Evolutionary conservation across 2,329 filamentous ascomycete genomes (phyloP), one percentile per base, ranked within the genome.

Genomic region (Ophiostoma australiae): DNA sequence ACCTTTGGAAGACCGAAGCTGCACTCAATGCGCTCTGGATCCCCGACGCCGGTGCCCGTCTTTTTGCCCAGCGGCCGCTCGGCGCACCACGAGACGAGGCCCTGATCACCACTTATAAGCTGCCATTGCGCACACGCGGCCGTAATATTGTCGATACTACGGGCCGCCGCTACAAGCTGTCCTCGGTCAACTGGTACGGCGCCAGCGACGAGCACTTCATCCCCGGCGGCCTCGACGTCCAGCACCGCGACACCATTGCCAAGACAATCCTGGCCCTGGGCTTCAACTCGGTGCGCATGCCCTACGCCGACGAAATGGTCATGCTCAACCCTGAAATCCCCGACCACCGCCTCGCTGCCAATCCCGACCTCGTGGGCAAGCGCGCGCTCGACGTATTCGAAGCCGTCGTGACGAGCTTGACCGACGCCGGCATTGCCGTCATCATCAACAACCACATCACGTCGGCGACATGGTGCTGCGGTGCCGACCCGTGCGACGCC

Each of bases 401-500:
- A 72, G 87, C 88, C 4, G 85, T 86, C 55, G 84, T 89, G 37
- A 80, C 82, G 67, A 82, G 87, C 13, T 80, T 91, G 75, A 90
- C 89, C 10, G 84, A 86, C 37, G 86, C 83, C 13, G 88, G 88
- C 31, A 78, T 91, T 69, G 86, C 87, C 31, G 88, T 91, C 70
- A 87, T 91, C 68, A 79, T 90, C 73, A 91, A 91, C 80, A 87
- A 91, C 78, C 89, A 91, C 78, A 91, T 91, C 78, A 91, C 89
- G 1, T 84, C 84, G 67, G 87, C 89, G 11, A 85, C 85, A 7
- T 91, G 89, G 89, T 91, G 89, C 79, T 90, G 89, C 77, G 89
- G 88, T 69, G 86, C 84, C 33, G 85, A 91, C 76, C 87, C 88
- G 0, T 91, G 89, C 79, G 89, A 91, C 77, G 84, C 87, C 27